Evolutionary conservation across 2,329 filamentous ascomycete species (phyloP).

Genomic region (Dryadomyces quercivorus): DNA sequence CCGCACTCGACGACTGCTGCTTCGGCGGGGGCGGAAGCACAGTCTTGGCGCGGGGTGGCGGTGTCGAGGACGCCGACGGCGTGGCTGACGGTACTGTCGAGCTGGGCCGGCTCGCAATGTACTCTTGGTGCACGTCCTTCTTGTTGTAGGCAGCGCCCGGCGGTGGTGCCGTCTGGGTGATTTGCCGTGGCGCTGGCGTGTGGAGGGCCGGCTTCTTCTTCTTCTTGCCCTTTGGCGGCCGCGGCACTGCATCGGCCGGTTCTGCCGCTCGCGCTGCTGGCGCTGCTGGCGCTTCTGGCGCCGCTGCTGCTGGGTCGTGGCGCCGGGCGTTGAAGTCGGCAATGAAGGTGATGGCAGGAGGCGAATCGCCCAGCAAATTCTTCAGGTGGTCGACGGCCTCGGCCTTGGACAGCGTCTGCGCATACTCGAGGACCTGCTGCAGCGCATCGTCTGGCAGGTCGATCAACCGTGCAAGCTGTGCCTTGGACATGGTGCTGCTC

Average conservation of each 20-base stretch:
- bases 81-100: constrained; percentile 13
- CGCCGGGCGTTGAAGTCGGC: constrained; percentile 65
- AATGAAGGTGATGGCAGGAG: constrained; percentile 64
- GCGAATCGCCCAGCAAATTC: constrained; percentile 77
- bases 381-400: constrained; percentile 76
- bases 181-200: constrained; percentile 48
- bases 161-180: constrained; percentile 51
- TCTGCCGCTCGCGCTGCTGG: not conserved
- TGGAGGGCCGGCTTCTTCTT: constrained; percentile 54
- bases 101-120: constrained; percentile 43
- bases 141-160: constrained; percentile 64
- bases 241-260: constrained; percentile 32
- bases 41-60: constrained; percentile 28
- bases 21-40: not conserved
- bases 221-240: constrained; percentile 29
- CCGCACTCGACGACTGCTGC: constrained; percentile 47
- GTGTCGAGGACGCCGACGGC: not conserved
- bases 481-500: constrained; percentile 32
- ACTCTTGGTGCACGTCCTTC: constrained; percentile 56
- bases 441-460: constrained; percentile 78
- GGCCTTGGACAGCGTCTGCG: constrained; percentile 60
- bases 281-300: constrained; percentile 1
- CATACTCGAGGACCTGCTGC: constrained; percentile 73
- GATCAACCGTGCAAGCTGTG: constrained; percentile 67
- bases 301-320: constrained; percentile 24